Evolutionary conservation across 306 rosid species (phyloP).

Genomic region (Mimosa bimucronata): DNA sequence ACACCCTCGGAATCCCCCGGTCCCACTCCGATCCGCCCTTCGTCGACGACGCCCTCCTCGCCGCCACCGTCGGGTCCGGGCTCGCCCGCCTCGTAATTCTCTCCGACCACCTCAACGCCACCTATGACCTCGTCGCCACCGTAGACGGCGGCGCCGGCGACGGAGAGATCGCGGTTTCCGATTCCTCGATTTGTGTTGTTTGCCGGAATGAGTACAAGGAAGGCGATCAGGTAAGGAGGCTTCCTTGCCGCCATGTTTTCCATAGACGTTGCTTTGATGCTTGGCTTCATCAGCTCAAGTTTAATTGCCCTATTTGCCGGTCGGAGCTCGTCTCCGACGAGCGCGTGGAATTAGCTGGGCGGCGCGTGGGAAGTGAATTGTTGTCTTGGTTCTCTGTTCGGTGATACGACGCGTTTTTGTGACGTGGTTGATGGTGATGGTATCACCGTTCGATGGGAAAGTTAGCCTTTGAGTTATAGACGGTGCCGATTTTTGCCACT

Average conservation of each 20-base stretch:
- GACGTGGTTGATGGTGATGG: not conserved
- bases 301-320: conserved; percentile 91
- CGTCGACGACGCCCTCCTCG: conserved; percentile 46
- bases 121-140: conserved; percentile 45
- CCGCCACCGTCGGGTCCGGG: conserved; percentile 68
- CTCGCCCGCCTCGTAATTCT: conserved; percentile 64
- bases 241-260: conserved; percentile 78
- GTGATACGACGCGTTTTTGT: conserved; percentile 36
- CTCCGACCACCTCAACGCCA: conserved; percentile 75
- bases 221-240: conserved; percentile 76
- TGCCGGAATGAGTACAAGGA: conserved; percentile 53
- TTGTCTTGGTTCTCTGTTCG: conserved; percentile 62
- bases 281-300: conserved; percentile 75
- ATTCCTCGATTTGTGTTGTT: conserved; percentile 62
- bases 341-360: conserved; percentile 57
- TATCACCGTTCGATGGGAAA: not conserved
- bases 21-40: conserved; percentile 28
- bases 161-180: conserved; percentile 4
- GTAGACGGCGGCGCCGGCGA: conserved; percentile 29
- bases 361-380: conserved; percentile 58
- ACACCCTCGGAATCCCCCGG: conserved; percentile 51
- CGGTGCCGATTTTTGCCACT: conserved; percentile 33
- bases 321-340: conserved; percentile 52
- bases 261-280: conserved; percentile 82
- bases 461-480: not conserved